phyloP scores from a whole-genome alignment of 768 basidiomycete species.

The Dacryopinax spathularia region DNA sequence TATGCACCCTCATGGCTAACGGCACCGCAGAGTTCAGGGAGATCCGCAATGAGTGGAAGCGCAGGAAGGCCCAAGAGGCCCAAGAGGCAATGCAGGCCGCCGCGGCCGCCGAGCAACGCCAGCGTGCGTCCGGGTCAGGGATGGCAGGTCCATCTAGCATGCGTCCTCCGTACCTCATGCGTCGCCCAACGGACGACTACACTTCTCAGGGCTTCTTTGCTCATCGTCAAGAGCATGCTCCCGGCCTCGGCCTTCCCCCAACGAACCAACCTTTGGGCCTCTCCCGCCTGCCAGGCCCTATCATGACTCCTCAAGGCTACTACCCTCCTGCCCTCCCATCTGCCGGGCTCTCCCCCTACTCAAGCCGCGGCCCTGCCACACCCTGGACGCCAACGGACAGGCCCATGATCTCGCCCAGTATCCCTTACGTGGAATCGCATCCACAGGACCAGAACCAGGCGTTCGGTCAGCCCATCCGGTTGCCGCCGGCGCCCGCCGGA shows the following conservation, averaged over 20 bases:
- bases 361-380: background rate
- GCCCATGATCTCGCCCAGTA: background rate
- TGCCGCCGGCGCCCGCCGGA: background rate
- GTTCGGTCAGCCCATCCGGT: background rate
- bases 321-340: background rate
- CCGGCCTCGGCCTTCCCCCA: background rate
- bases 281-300: background rate
- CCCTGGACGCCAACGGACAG: background rate
- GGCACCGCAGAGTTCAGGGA: slow-evolving; percentile 80
- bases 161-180: background rate
- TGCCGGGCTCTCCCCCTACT: background rate
- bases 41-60: slow-evolving; percentile 89
- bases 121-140: slow-evolving; percentile 6
- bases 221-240: background rate
- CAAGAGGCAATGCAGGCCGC: slow-evolving; percentile 13
- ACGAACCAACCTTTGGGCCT: background rate
- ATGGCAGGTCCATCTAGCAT: background rate
- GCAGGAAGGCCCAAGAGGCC: slow-evolving; percentile 56
- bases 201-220: background rate
- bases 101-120: slow-evolving; percentile 9
- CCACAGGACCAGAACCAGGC: background rate
- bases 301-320: background rate
- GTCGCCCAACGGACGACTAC: background rate
- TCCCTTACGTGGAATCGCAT: background rate
- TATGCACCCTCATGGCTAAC: background rate